Percentiles rank a stretch among this genome's conserved stretches.
Conservation (phyloP, 331 rosid genomes). For the Pyrus hybrid region DNA sequence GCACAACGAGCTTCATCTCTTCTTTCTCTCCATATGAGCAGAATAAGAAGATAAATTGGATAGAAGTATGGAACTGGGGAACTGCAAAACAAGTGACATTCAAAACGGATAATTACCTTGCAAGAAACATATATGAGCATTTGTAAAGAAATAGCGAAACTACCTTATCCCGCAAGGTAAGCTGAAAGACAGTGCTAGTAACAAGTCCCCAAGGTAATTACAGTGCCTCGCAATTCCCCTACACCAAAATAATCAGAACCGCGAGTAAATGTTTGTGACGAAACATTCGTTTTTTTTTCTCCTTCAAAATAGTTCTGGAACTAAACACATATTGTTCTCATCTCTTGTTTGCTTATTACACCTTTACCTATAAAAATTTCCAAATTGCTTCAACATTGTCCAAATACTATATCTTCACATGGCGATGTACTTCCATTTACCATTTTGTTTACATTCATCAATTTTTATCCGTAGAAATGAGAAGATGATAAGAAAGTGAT, state of each 20-base stretch:
- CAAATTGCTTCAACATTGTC: neutral
- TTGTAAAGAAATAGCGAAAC: neutral
- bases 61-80: conserved; percentile 91
- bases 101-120: neutral
- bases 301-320: too few relatives aligned
- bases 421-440: neutral
- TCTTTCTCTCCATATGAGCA: conserved; percentile 70
- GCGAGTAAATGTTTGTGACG: neutral
- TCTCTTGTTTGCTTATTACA: neutral
- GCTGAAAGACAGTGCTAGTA: conserved; percentile 91
- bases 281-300: too few relatives aligned
- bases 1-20: conserved; percentile 67
- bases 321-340: neutral
- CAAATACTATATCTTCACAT: neutral
- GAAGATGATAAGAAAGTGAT: neutral
- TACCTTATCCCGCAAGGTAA: conserved; percentile 95
- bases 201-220: conserved; percentile 91
- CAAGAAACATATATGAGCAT: neutral
- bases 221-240: conserved; percentile 97
- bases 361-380: neutral
- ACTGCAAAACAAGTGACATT: conserved; percentile 43
- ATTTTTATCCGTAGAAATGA: neutral
- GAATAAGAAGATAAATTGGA: conserved; percentile 89
- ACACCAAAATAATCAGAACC: conserved; percentile 12
- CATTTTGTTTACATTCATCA: neutral